Percentiles rank a stretch among this genome's conserved stretches.
Conservation (phyloP, 352 stramenopile species). For the Stephanocyclus meneghinianus region DNA sequence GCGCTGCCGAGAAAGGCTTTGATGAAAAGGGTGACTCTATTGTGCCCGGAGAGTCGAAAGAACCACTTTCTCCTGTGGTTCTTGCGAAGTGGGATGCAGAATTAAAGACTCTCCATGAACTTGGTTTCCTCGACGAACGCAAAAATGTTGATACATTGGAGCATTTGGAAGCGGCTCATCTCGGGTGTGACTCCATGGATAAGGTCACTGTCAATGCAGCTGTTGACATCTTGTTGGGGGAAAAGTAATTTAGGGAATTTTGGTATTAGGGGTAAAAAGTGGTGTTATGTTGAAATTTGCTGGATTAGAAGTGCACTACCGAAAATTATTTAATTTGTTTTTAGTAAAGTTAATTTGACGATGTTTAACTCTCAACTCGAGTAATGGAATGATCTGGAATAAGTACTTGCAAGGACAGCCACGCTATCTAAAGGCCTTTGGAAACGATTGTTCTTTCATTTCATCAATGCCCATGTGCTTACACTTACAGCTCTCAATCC, state of each 20-base stretch:
- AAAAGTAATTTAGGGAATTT: neutral
- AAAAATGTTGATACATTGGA: slow-evolving; percentile 68
- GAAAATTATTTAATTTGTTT: too few relatives aligned
- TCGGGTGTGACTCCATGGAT: slow-evolving; percentile 61
- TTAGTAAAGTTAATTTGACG: too few relatives aligned
- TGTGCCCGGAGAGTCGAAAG: neutral
- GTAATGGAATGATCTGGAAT: too few relatives aligned
- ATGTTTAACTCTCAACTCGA: too few relatives aligned
- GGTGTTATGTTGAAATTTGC: neutral
- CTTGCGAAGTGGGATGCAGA: slow-evolving; percentile 51
- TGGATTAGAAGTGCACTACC: neutral
- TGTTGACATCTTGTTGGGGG: slow-evolving; percentile 59
- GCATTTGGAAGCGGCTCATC: slow-evolving; percentile 63
- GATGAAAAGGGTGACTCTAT: neutral
- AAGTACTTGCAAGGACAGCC: too few relatives aligned
- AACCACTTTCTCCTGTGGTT: slow-evolving; percentile 26
- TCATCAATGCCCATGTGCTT: too few relatives aligned
- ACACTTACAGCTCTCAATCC: too few relatives aligned
- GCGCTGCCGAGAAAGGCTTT: slow-evolving; percentile 23
- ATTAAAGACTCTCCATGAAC: slow-evolving; percentile 50
- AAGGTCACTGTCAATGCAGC: slow-evolving; percentile 61
- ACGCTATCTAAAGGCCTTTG: too few relatives aligned
- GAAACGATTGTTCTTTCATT: too few relatives aligned
- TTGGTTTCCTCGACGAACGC: slow-evolving; percentile 71
- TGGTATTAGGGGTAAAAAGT: neutral